Evolutionary conservation across 768 basidiomycete genomes (phyloP).

Genomic region (Suillus sp.): DNA sequence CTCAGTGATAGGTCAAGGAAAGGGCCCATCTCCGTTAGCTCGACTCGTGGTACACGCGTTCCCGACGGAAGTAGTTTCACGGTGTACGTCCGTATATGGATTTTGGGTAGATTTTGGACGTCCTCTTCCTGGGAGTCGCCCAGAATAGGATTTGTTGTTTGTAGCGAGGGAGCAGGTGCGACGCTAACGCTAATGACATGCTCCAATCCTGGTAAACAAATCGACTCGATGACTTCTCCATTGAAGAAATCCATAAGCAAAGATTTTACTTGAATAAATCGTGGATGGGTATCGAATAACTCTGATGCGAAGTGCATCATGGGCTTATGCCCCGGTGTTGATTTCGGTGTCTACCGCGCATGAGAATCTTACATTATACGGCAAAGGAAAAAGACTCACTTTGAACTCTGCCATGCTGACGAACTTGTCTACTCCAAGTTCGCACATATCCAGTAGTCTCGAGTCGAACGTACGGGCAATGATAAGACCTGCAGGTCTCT

Average conservation of each 20-base stretch:
- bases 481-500: conserved; percentile 84
- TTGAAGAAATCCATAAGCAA: conserved; percentile 91
- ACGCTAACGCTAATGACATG: conserved; percentile 85
- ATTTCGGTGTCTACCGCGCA: conserved; percentile 72
- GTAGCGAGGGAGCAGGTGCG: conserved; percentile 63
- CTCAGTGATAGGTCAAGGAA: conserved; percentile 82
- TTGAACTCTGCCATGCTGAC: conserved; percentile 82
- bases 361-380: not conserved
- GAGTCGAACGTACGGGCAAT: conserved; percentile 87
- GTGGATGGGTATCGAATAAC: conserved; percentile 92
- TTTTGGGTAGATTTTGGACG: conserved; percentile 60
- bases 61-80: conserved; percentile 74
- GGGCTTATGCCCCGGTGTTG: conserved; percentile 86
- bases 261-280: conserved; percentile 90
- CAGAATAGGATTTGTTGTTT: conserved; percentile 34
- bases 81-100: conserved; percentile 90
- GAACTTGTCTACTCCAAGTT: conserved; percentile 85
- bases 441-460: conserved; percentile 90
- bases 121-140: conserved; percentile 39
- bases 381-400: conserved; percentile 44
- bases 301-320: conserved; percentile 95
- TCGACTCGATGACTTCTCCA: conserved; percentile 78
- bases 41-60: conserved; percentile 76
- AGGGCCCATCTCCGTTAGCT: conserved; percentile 89
- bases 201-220: conserved; percentile 83